phyloP scores from a whole-genome alignment of 345 rosid genomes.

The Eucalyptus curtisii region DNA sequence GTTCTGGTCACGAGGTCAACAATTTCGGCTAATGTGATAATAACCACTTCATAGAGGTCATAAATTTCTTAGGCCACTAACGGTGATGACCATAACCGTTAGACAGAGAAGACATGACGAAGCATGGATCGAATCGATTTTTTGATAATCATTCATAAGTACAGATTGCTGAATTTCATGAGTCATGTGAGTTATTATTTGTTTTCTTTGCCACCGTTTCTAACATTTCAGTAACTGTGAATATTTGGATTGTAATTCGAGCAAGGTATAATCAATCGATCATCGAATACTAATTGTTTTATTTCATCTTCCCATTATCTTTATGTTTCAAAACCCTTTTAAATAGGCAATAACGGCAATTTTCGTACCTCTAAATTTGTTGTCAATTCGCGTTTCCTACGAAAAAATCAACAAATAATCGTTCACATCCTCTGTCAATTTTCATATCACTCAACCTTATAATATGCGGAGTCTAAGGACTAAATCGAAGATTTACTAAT shows the following conservation, averaged over 20 bases:
- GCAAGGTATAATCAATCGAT: no score
- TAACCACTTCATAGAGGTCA: neutral
- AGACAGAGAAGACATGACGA: neutral
- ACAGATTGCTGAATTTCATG: neutral
- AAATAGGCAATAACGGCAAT: fast-evolving
- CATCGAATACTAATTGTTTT: no score
- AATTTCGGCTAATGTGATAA: neutral
- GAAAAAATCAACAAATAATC: fast-evolving
- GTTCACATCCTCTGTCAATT: fast-evolving
- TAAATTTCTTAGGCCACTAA: neutral
- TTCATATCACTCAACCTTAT: fast-evolving
- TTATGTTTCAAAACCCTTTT: no score
- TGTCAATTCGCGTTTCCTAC: fast-evolving
- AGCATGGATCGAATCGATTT: neutral
- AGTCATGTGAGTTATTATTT: no score
- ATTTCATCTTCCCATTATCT: no score
- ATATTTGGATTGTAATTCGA: neutral
- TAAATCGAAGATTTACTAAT: no score
- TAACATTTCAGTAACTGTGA: no score
- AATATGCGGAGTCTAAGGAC: fast-evolving
- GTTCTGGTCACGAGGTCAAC: neutral
- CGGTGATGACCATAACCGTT: neutral
- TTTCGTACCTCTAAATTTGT: fast-evolving
- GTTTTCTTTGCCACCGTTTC: fast-evolving
- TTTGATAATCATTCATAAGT: neutral